These are phyloP conservation scores for Apiospora sp. DNA, from an alignment of 2,329 filamentous ascomycete species.

Conservation along the genomic window DNA sequence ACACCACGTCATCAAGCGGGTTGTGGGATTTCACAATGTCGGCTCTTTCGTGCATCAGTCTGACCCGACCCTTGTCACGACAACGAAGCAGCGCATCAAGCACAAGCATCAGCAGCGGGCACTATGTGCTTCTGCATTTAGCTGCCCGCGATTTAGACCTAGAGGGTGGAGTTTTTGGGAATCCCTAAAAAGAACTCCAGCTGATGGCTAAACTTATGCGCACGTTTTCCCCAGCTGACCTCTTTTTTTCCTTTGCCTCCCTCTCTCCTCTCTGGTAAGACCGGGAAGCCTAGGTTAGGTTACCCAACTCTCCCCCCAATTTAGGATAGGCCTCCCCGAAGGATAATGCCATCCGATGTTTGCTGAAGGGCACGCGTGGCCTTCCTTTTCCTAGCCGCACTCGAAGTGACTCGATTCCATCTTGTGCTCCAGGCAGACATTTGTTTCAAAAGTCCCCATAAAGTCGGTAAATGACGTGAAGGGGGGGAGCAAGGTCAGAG, in stretches of 20 bases:
- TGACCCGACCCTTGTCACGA: slow-evolving; percentile 20
- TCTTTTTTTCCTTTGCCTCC: background rate
- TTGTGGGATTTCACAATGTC: slow-evolving; percentile 8
- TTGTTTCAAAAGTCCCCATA: background rate
- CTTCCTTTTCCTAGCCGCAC: slow-evolving; percentile 4
- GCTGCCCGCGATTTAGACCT: background rate
- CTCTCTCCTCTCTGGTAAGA: slow-evolving; percentile 19
- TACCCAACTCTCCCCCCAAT: slow-evolving; percentile 15
- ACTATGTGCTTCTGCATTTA: background rate
- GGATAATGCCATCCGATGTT: slow-evolving; percentile 16
- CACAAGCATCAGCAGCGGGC: background rate
- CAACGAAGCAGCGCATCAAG: slow-evolving; percentile 15
- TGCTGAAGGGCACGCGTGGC: slow-evolving; percentile 15
- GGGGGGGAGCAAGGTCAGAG: background rate
- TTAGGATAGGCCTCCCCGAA: slow-evolving; percentile 10
- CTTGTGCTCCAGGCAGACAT: background rate
- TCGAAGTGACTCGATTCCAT: background rate
- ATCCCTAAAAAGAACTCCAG: slow-evolving; percentile 1
- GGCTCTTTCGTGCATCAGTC: slow-evolving; percentile 15
- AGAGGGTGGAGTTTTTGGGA: slow-evolving; percentile 11
- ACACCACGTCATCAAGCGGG: slow-evolving; percentile 12
- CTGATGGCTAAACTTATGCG: slow-evolving; percentile 13
- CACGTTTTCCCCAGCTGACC: slow-evolving; percentile 11
- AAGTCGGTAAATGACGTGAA: slow-evolving; percentile 5
- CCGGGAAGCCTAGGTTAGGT: slow-evolving; percentile 18